Conservation (phyloP, 441 rosid species). For the Erodium moschatum region DNA sequence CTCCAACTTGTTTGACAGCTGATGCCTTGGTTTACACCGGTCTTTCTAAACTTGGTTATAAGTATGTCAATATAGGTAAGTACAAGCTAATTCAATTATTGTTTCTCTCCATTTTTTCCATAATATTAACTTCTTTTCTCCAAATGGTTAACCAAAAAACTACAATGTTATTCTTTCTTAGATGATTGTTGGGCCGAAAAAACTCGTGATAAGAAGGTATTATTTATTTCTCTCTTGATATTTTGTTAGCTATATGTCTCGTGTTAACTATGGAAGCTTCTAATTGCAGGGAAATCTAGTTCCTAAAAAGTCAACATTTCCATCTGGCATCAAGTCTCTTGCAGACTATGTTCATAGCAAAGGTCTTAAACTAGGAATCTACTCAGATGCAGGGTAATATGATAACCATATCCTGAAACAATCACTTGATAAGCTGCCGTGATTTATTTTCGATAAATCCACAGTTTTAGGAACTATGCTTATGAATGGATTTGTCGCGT, state of each 20-base stretch:
- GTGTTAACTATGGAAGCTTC: not conserved
- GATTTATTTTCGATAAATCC: not conserved
- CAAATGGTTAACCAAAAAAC: constrained; percentile 14
- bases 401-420: not conserved
- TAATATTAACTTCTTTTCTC: not conserved
- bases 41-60: constrained; percentile 67
- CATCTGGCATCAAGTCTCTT: constrained; percentile 56
- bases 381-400: constrained; percentile 58
- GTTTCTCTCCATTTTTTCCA: not conserved
- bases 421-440: not conserved
- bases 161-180: constrained; percentile 22
- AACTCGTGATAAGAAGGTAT: constrained; percentile 58
- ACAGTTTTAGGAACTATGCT: not conserved
- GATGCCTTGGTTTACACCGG: constrained; percentile 75
- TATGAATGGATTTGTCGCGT: constrained; percentile 6
- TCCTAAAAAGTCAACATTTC: constrained; percentile 45
- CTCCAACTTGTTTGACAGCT: constrained; percentile 39
- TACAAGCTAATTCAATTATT: not conserved
- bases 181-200: constrained; percentile 99
- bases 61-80: constrained; percentile 74
- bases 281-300: constrained; percentile 49
- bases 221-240: not conserved
- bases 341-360: constrained; percentile 62
- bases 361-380: constrained; percentile 71
- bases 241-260: not conserved